Evolutionary conservation across 768 basidiomycete species (phyloP).

Genomic region (Termitomyces sp.): DNA sequence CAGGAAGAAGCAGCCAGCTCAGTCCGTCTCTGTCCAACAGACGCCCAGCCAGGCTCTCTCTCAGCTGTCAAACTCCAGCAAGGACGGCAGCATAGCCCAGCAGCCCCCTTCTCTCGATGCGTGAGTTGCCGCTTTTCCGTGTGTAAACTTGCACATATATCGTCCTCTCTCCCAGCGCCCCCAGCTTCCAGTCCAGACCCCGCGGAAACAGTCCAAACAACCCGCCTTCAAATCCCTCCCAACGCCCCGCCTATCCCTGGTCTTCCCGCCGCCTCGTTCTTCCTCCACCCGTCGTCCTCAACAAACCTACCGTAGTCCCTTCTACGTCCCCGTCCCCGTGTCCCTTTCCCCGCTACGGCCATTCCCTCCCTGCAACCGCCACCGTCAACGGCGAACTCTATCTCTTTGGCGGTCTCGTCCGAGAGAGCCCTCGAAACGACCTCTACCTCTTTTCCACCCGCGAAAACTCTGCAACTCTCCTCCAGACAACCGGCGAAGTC

Average conservation of each 20-base stretch:
- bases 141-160: too few relatives aligned
- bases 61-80: slow-evolving; percentile 39
- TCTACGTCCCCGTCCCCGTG: slow-evolving; percentile 71
- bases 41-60: slow-evolving; percentile 66
- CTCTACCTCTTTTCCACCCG: slow-evolving; percentile 84
- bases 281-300: slow-evolving; percentile 59
- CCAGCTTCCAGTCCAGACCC: slow-evolving; percentile 14
- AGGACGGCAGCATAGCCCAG: slow-evolving; percentile 13
- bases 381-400: slow-evolving; percentile 86
- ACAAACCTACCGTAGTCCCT: slow-evolving; percentile 59
- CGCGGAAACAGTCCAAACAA: slow-evolving; percentile 14
- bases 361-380: slow-evolving; percentile 78
- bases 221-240: slow-evolving; percentile 12
- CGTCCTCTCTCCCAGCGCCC: neutral
- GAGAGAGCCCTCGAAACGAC: slow-evolving; percentile 87
- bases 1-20: slow-evolving; percentile 68
- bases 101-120: slow-evolving; percentile 18
- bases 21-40: slow-evolving; percentile 54
- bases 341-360: slow-evolving; percentile 96
- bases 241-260: slow-evolving; percentile 77
- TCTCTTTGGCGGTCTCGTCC: slow-evolving; percentile 94
- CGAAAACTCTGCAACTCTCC: slow-evolving; percentile 71
- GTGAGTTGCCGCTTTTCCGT: slow-evolving; percentile 26
- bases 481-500: slow-evolving; percentile 86
- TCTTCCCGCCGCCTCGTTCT: slow-evolving; percentile 68